Conservation (phyloP, 2,329 filamentous ascomycete genomes). For the Colletotrichum incanum region DNA sequence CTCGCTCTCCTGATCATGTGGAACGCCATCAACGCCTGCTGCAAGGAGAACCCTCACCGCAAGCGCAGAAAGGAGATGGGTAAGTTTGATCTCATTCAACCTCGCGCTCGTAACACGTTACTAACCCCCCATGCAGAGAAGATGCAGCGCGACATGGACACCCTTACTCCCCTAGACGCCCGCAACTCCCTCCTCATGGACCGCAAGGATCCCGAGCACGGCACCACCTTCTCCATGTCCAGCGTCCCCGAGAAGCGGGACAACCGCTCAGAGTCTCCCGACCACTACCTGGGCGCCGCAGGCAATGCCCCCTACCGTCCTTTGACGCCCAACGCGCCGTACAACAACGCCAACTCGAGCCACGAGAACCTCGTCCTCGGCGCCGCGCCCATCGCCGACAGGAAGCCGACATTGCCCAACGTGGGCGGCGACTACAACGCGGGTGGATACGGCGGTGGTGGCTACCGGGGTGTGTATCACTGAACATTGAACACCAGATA, state of each 20-base stretch:
- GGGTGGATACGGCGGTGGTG: slow-evolving; percentile 38
- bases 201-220: slow-evolving; percentile 53
- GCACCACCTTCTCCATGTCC: slow-evolving; percentile 61
- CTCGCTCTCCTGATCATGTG: slow-evolving; percentile 90
- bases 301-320: slow-evolving; percentile 51
- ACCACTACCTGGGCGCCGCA: slow-evolving; percentile 49
- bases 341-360: slow-evolving; percentile 49
- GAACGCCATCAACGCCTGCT: slow-evolving; percentile 88
- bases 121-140: slow-evolving; percentile 73
- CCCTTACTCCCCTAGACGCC: slow-evolving; percentile 88
- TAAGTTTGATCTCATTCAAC: slow-evolving; percentile 63
- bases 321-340: slow-evolving; percentile 55
- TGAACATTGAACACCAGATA: neutral
- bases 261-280: slow-evolving; percentile 52
- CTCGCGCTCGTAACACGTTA: slow-evolving; percentile 25
- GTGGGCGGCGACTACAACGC: slow-evolving; percentile 34
- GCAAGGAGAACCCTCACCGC: slow-evolving; percentile 91
- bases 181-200: slow-evolving; percentile 88
- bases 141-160: slow-evolving; percentile 82
- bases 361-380: slow-evolving; percentile 57
- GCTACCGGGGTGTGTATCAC: slow-evolving; percentile 42
- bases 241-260: slow-evolving; percentile 50
- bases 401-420: slow-evolving; percentile 55
- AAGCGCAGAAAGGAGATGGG: slow-evolving; percentile 90
- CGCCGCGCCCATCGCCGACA: slow-evolving; percentile 57